A percentile compares a stretch with the other conserved stretches of the same genome.
These are phyloP conservation scores for Sclerotinia subarctica DNA, from an alignment of 2,329 filamentous ascomycete genomes.

Conservation along the genomic window DNA sequence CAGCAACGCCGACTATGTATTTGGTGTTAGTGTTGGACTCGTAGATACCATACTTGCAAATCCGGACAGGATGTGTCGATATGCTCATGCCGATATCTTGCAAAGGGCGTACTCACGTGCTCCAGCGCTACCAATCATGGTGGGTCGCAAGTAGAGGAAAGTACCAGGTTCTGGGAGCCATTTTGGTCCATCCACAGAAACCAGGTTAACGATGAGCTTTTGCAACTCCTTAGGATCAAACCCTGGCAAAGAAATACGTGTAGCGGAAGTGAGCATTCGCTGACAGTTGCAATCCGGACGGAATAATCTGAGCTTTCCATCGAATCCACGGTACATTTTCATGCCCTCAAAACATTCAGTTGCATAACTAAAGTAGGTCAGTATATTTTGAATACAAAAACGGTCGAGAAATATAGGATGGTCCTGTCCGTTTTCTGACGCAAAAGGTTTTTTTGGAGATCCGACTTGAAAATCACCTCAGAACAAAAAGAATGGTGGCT, in stretches of 20 bases:
- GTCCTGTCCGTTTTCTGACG: not conserved
- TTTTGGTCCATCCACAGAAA: slow-evolving; percentile 68
- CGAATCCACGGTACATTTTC: slow-evolving; percentile 76
- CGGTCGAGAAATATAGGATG: not conserved
- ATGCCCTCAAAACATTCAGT: slow-evolving; percentile 88
- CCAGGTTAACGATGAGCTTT: slow-evolving; percentile 68
- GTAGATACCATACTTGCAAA: not conserved
- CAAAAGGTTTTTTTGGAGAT: not conserved
- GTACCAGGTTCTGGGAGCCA: slow-evolving; percentile 74
- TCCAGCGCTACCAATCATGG: slow-evolving; percentile 77
- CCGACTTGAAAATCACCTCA: not conserved
- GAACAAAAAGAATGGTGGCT: not conserved
- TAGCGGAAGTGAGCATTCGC: slow-evolving; percentile 50
- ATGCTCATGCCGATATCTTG: not conserved
- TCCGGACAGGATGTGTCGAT: not conserved
- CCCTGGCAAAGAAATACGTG: slow-evolving; percentile 68
- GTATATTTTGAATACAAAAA: not conserved
- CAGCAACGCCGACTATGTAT: slow-evolving; percentile 64
- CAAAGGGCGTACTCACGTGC: slow-evolving; percentile 43
- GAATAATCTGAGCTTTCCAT: slow-evolving; percentile 62
- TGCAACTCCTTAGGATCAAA: slow-evolving; percentile 71
- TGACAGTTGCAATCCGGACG: slow-evolving; percentile 57
- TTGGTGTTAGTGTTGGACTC: not conserved
- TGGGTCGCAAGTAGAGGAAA: slow-evolving; percentile 77
- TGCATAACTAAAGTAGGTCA: slow-evolving; percentile 53